A percentile compares a stretch with the other conserved stretches of the same genome.
Conservation (phyloP, 164 flowering plant species). For the Liquidambar formosana region DNA sequence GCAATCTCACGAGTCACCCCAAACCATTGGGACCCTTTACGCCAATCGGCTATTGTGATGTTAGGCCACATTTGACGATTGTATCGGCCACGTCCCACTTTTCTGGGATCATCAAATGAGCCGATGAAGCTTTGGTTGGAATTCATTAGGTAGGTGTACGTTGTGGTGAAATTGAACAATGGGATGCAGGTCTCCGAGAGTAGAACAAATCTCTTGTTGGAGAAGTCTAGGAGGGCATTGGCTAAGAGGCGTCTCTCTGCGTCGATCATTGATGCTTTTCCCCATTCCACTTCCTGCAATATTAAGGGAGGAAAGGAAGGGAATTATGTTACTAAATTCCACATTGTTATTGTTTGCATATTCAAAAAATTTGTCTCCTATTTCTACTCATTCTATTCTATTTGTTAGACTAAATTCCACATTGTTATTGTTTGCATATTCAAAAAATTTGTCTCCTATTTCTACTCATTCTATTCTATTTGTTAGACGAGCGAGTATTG, state of each 20-base stretch:
- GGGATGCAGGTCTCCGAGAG: constrained; percentile 69
- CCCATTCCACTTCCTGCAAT: constrained; percentile 53
- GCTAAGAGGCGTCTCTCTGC: constrained; percentile 59
- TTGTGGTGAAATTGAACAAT: constrained; percentile 52
- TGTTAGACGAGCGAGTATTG: no score
- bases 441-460: no score
- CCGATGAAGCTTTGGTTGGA: constrained; percentile 31
- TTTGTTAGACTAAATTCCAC: no score
- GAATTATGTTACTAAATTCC: no score
- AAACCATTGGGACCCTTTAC: constrained; percentile 75
- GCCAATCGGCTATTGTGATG: constrained; percentile 41
- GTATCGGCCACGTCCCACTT: constrained; percentile 56
- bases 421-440: no score
- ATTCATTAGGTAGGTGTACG: constrained; percentile 43
- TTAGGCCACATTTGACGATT: constrained; percentile 41
- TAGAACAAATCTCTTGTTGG: constrained; percentile 49
- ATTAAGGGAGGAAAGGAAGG: background rate
- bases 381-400: no score
- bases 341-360: no score
- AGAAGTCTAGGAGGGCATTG: constrained; percentile 51
- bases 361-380: no score
- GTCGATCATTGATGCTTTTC: constrained; percentile 45
- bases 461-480: no score
- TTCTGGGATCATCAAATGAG: constrained; percentile 39
- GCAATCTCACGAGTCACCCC: constrained; percentile 42